Evolutionary conservation across 768 basidiomycete genomes (phyloP).

Genomic region (Leccinum disarticulatum): DNA sequence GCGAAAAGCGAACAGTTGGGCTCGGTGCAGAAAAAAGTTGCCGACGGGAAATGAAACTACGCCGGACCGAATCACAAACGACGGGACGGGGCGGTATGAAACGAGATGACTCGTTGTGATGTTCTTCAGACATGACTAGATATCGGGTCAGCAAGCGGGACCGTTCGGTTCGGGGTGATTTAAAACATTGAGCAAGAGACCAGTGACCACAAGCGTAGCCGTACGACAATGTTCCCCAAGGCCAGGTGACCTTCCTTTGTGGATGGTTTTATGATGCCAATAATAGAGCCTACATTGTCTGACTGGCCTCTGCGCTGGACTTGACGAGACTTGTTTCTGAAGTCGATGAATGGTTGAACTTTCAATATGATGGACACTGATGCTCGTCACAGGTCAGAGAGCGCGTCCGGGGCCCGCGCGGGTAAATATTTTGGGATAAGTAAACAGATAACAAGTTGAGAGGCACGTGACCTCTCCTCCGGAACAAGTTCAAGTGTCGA

Average conservation of each 20-base stretch:
- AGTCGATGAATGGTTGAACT: not conserved
- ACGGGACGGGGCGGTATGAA: not conserved
- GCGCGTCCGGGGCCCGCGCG: too few species aligned
- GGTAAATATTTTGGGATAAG: too few species aligned
- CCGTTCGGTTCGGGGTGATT: not conserved
- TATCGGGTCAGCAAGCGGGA: not conserved
- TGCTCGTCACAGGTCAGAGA: not conserved
- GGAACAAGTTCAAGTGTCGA: too few species aligned
- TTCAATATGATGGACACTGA: not conserved
- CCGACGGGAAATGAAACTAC: not conserved
- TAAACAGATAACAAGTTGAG: not conserved
- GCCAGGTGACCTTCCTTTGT: not conserved
- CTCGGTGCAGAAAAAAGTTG: not conserved
- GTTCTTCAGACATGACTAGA: not conserved
- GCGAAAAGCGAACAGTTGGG: not conserved
- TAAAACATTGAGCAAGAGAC: not conserved
- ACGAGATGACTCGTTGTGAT: not conserved
- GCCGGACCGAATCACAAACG: not conserved
- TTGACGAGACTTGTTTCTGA: constrained; percentile 12
- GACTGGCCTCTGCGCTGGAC: constrained; percentile 1
- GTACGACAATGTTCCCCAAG: not conserved
- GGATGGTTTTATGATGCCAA: not conserved
- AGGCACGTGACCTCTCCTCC: not conserved
- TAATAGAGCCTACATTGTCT: constrained; percentile 11
- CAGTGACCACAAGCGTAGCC: not conserved